Evolutionary conservation across 495 filamentous ascomycete species (phyloP).

Genomic region (Aspergillus funiculosus): DNA sequence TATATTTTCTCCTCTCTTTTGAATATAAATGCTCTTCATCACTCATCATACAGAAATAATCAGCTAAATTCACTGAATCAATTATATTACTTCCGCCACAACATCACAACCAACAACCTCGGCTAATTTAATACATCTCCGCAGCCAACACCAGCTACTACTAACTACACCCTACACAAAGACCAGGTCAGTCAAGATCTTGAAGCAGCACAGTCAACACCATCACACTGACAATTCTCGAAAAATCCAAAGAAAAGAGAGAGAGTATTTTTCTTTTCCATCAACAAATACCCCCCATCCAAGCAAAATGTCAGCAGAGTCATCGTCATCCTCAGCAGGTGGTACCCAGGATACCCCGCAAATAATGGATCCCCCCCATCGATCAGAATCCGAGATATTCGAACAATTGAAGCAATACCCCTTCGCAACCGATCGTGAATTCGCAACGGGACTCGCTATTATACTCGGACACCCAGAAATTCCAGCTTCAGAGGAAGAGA

Average conservation of each 20-base stretch:
- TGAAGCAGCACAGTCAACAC: no score
- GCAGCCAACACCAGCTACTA: not conserved
- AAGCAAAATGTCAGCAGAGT: no score
- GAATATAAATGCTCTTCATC: no score
- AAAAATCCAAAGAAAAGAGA: not conserved
- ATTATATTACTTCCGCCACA: not conserved
- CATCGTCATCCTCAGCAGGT: not conserved
- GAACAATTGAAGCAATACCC: conserved; percentile 32
- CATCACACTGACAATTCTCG: no score
- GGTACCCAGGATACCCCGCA: not conserved
- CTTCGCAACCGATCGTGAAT: conserved; percentile 41
- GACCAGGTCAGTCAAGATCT: no score
- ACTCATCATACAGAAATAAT: no score
- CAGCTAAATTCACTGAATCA: no score
- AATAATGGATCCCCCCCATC: not conserved
- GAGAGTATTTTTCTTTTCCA: not conserved
- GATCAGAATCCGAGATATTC: conserved; percentile 20
- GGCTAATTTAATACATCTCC: not conserved
- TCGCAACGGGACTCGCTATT: conserved; percentile 43
- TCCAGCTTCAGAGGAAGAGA: conserved; percentile 40
- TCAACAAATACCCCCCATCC: not conserved
- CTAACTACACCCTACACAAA: no score
- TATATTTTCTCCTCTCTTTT: no score
- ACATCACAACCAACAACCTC: not conserved
- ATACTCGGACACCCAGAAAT: conserved; percentile 41